Evolutionary conservation across 306 rosid genomes (phyloP).

Genomic region (Trichosanthes truncata): DNA sequence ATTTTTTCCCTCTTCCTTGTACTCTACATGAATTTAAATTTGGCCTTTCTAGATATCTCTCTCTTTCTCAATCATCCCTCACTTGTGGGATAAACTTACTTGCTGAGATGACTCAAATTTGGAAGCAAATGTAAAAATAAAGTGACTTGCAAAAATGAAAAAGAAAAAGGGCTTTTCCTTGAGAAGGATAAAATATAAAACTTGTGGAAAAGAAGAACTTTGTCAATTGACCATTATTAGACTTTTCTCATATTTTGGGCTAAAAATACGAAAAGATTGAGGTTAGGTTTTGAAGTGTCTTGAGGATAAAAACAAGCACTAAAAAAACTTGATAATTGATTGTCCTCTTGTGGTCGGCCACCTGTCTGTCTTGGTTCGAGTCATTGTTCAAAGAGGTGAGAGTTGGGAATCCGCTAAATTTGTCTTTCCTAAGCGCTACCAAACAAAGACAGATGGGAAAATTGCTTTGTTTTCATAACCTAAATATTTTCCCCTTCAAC

Average conservation of each 20-base stretch:
- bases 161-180: background rate
- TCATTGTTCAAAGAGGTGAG: background rate
- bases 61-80: background rate
- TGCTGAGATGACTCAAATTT: background rate
- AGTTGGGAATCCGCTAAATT: background rate
- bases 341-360: background rate
- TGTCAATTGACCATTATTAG: background rate
- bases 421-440: background rate
- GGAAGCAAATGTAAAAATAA: background rate
- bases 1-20: no score
- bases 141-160: background rate
- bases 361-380: background rate
- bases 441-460: background rate
- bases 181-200: background rate
- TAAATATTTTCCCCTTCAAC: background rate
- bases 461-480: background rate
- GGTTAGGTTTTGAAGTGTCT: background rate
- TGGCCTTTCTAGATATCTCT: background rate
- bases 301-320: background rate
- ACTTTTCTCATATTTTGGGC: background rate
- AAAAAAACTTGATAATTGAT: background rate
- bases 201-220: background rate
- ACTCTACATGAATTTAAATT: background rate
- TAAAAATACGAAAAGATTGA: background rate
- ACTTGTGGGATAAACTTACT: background rate